These are phyloP conservation scores for Acephala macrosclerotiorum DNA, from an alignment of 2,329 filamentous ascomycete species.

Conservation along the genomic window DNA sequence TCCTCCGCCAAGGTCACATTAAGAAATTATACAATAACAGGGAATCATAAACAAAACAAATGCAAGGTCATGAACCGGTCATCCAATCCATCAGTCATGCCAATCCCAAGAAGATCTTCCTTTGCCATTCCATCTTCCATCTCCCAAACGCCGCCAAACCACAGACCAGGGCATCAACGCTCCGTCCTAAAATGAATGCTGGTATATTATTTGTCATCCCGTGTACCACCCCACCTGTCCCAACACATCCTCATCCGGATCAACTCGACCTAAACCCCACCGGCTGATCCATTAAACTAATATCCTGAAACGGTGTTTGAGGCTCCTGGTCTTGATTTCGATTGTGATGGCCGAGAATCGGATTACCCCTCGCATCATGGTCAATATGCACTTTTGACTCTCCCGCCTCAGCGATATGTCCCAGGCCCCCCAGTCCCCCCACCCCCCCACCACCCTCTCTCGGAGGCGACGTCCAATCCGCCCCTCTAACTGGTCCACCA, in stretches of 20 bases:
- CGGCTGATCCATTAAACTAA: slow-evolving; percentile 18
- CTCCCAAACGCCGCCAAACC: too few relatives aligned
- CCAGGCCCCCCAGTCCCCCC: slow-evolving; percentile 10
- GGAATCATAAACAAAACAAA: too few relatives aligned
- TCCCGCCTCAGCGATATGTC: slow-evolving; percentile 35
- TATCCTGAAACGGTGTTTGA: slow-evolving; percentile 30
- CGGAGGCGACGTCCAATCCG: slow-evolving; percentile 14
- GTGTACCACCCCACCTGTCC: background rate
- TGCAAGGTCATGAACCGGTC: too few relatives aligned
- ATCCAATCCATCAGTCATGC: too few relatives aligned
- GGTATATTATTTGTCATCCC: background rate
- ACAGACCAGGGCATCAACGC: background rate
- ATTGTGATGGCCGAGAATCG: background rate
- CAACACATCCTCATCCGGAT: background rate
- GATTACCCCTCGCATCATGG: background rate
- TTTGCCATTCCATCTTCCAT: too few relatives aligned
- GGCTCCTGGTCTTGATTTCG: slow-evolving; percentile 12
- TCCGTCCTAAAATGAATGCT: background rate
- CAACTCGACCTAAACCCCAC: background rate
- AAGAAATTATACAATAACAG: too few relatives aligned
- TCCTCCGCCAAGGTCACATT: too few relatives aligned
- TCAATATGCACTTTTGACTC: slow-evolving; percentile 33
- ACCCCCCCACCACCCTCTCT: slow-evolving; percentile 15
- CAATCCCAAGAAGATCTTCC: too few relatives aligned
- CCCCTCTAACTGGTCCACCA: slow-evolving; percentile 18